These are phyloP conservation scores for Apiospora koreana DNA, from an alignment of 2,329 filamentous ascomycete species.

Conservation along the genomic window DNA sequence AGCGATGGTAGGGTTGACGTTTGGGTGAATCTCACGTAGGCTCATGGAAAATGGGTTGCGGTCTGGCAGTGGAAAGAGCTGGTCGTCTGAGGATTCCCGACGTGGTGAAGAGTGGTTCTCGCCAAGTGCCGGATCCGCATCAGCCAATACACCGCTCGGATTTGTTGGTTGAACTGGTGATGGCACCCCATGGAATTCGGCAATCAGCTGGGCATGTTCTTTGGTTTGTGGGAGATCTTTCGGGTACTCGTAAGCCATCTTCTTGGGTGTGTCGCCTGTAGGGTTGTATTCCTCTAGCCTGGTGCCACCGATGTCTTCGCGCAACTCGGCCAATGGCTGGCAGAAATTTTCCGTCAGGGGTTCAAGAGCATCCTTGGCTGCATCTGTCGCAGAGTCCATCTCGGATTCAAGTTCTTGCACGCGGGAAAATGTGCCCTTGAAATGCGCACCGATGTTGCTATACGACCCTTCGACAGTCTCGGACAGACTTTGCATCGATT, in stretches of 20 bases:
- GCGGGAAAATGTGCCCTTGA: conserved; percentile 67
- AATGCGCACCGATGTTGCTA: conserved; percentile 67
- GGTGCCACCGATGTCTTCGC: conserved; percentile 65
- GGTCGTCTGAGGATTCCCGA: conserved; percentile 23
- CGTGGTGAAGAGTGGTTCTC: conserved; percentile 28
- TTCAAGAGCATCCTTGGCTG: conserved; percentile 61
- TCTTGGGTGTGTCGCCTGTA: conserved; percentile 85
- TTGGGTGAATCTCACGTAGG: conserved; percentile 58
- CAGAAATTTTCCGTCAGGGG: conserved; percentile 63
- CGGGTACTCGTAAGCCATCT: conserved; percentile 78
- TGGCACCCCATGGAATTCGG: conserved; percentile 37
- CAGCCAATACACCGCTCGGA: conserved; percentile 42
- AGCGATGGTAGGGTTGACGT: conserved; percentile 44
- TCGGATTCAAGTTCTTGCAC: conserved; percentile 69
- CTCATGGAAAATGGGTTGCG: conserved; percentile 42
- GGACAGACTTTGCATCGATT: conserved; percentile 67
- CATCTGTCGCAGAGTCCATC: conserved; percentile 60
- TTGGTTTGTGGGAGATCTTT: conserved; percentile 75
- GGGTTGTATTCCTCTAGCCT: conserved; percentile 77
- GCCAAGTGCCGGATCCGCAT: conserved; percentile 32
- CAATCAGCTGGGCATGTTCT: conserved; percentile 46
- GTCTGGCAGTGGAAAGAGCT: conserved; percentile 17
- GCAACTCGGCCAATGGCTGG: conserved; percentile 70
- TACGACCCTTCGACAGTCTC: conserved; percentile 73
- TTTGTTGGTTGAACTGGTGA: conserved; percentile 39